Percentiles rank a stretch among this genome's conserved stretches.
Evolutionary conservation across 306 rosid species (phyloP).

Genomic region (Vigna angularis): DNA sequence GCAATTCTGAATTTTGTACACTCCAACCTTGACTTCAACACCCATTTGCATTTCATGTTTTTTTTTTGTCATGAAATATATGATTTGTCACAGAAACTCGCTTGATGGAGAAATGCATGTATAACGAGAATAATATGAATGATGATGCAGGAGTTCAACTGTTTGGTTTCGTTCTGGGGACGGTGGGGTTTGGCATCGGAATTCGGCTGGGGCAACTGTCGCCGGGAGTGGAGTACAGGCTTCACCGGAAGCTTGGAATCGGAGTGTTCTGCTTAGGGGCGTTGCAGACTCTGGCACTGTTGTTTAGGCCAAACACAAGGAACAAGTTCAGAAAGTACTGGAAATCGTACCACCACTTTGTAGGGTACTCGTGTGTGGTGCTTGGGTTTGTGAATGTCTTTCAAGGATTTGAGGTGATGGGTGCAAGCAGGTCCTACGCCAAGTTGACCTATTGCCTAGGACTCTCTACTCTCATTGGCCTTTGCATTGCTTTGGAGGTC

Average conservation of each 20-base stretch:
- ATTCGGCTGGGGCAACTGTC: constrained; percentile 68
- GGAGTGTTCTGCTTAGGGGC: constrained; percentile 74
- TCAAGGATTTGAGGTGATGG: constrained; percentile 90
- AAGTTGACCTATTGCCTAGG: constrained; percentile 78
- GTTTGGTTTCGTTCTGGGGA: constrained; percentile 67
- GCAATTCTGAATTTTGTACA: too few relatives aligned
- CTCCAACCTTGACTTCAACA: too few relatives aligned
- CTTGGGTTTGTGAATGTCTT: constrained; percentile 89
- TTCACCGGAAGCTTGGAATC: constrained; percentile 84
- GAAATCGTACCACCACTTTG: constrained; percentile 95
- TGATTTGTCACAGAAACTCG: too few relatives aligned
- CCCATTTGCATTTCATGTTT: too few relatives aligned
- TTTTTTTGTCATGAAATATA: too few relatives aligned
- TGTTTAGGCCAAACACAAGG: constrained; percentile 82
- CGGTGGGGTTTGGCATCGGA: constrained; percentile 76
- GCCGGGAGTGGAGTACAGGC: constrained; percentile 75
- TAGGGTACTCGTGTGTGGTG: constrained; percentile 93
- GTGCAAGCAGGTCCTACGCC: constrained; percentile 77
- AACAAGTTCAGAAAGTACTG: constrained; percentile 88
- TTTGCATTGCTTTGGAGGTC: constrained; percentile 82
- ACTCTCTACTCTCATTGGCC: constrained; percentile 73
- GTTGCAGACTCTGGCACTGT: constrained; percentile 74
- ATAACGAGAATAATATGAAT: background rate
- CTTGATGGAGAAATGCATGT: background rate
- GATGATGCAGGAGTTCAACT: constrained; percentile 71